These are phyloP conservation scores for Talaromyces proteolyticus DNA, from an alignment of 495 filamentous ascomycete genomes.

Conservation along the genomic window DNA sequence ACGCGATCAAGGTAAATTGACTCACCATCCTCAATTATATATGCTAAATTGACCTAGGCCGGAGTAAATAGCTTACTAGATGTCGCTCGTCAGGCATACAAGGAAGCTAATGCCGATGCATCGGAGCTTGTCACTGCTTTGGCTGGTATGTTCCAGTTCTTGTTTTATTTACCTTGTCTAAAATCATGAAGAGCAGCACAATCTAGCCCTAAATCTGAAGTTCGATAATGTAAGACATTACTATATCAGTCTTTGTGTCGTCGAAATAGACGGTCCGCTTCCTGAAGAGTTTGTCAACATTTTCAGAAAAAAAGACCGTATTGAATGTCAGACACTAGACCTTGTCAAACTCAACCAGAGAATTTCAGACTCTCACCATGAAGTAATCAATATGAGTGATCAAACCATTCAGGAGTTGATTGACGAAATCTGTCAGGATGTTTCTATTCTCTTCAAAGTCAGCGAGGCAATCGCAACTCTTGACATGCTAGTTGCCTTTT, in stretches of 20 bases:
- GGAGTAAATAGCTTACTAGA: slow-evolving; percentile 84
- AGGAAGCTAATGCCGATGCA: slow-evolving; percentile 74
- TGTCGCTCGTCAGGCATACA: slow-evolving; percentile 79
- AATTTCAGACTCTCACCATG: slow-evolving; percentile 71
- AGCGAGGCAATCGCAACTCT: slow-evolving; percentile 85
- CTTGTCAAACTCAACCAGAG: slow-evolving; percentile 72
- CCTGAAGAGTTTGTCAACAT: slow-evolving; percentile 75
- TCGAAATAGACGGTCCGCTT: slow-evolving; percentile 58
- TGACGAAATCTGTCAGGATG: slow-evolving; percentile 56
- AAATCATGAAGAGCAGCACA: slow-evolving; percentile 45
- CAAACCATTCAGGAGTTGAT: slow-evolving; percentile 65
- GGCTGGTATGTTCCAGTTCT: slow-evolving; percentile 43
- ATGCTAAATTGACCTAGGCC: slow-evolving; percentile 43
- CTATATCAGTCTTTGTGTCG: slow-evolving; percentile 63
- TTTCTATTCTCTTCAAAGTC: slow-evolving; percentile 66
- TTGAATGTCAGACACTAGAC: slow-evolving; percentile 82
- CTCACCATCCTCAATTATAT: not conserved
- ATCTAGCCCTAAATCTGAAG: slow-evolving; percentile 58
- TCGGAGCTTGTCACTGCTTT: slow-evolving; percentile 63
- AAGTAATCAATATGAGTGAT: slow-evolving; percentile 71
- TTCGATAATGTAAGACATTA: slow-evolving; percentile 76
- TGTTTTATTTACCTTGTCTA: slow-evolving; percentile 10
- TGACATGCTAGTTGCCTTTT: slow-evolving; percentile 86
- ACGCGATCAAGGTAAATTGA: slow-evolving; percentile 71
- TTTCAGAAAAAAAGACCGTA: slow-evolving; percentile 60